phyloP scores from a whole-genome alignment of 208 protist genomes.

The Herpetomonas samuelpessoai region DNA sequence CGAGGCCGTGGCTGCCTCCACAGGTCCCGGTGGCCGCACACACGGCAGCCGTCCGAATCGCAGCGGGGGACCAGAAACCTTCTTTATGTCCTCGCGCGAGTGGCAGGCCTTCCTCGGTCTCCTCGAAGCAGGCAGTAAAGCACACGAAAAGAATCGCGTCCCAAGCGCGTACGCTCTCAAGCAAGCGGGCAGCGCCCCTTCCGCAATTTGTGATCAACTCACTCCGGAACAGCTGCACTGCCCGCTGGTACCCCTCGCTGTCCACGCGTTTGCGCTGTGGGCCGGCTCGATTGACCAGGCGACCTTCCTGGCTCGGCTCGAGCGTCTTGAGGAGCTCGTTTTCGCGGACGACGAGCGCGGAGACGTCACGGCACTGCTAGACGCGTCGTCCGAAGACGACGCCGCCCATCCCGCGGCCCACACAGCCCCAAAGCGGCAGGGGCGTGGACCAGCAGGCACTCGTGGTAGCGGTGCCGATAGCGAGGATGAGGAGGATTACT shows the following conservation, averaged over 20 bases:
- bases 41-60: slow-evolving; percentile 1
- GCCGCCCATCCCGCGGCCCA: too few relatives aligned
- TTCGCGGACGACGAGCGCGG: not conserved
- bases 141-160: too few relatives aligned
- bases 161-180: too few relatives aligned
- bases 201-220: slow-evolving; percentile 33
- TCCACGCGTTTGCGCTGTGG: slow-evolving; percentile 67
- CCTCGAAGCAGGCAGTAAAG: slow-evolving; percentile 20
- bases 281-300: slow-evolving; percentile 22
- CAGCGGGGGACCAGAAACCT: slow-evolving; percentile 9
- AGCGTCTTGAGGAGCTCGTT: slow-evolving; percentile 23
- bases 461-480: too few relatives aligned
- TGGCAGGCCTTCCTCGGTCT: slow-evolving; percentile 69
- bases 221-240: slow-evolving; percentile 27
- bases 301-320: slow-evolving; percentile 27
- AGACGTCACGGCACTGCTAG: not conserved
- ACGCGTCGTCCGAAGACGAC: not conserved
- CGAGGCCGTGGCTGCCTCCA: not conserved
- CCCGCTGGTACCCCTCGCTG: slow-evolving; percentile 52
- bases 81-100: slow-evolving; percentile 62
- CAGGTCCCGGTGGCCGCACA: not conserved
- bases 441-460: too few relatives aligned
- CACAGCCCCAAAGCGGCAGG: too few relatives aligned
- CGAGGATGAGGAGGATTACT: not conserved
- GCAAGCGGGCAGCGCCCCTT: slow-evolving; percentile 27